phyloP scores from a whole-genome alignment of 192 early-diverging fungal genomes.

The Kickxella alabastrina region DNA sequence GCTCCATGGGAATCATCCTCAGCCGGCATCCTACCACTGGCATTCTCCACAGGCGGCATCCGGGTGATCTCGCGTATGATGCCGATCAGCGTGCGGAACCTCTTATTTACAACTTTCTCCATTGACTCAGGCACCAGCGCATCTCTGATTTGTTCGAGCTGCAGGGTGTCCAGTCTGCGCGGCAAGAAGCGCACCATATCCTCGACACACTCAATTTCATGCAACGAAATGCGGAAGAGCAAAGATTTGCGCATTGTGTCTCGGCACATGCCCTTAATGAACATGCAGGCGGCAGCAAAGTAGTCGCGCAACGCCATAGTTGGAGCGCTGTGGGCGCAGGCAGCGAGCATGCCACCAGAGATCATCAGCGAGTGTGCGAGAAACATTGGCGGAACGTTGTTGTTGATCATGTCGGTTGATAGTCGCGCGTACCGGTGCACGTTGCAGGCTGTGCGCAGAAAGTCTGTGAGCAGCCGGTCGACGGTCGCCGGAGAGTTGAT shows the following conservation, averaged over 20 bases:
- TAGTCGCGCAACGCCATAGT: constrained; percentile 7
- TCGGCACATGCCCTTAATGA: constrained; percentile 8
- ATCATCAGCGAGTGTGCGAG: constrained; percentile 33
- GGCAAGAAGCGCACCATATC: constrained; percentile 38
- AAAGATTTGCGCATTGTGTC: constrained; percentile 11
- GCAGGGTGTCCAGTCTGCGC: constrained; percentile 9
- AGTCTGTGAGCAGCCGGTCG: constrained; percentile 22
- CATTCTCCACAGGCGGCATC: constrained; percentile 2
- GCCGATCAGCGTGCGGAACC: constrained; percentile 19
- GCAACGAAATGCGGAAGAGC: constrained; percentile 14
- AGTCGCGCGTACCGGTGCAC: constrained; percentile 18
- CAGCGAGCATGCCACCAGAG: constrained; percentile 37
- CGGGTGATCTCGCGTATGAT: constrained; percentile 9
- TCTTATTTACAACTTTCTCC: constrained; percentile 21
- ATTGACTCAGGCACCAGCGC: constrained; percentile 24
- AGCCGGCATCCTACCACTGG: too few species aligned
- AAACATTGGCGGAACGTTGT: constrained; percentile 39
- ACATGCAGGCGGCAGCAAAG: constrained; percentile 3
- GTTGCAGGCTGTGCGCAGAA: constrained; percentile 13
- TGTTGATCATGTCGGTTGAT: constrained; percentile 2
- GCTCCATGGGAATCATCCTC: not conserved
- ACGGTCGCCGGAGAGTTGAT: not conserved
- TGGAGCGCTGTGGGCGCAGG: constrained; percentile 32
- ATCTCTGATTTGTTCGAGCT: constrained; percentile 21
- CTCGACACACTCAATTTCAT: constrained; percentile 28